A percentile compares a stretch with the other conserved stretches of the same genome.
Evolutionary conservation across 2,329 filamentous ascomycete genomes (phyloP).

Genomic region (Venturia effusa): DNA sequence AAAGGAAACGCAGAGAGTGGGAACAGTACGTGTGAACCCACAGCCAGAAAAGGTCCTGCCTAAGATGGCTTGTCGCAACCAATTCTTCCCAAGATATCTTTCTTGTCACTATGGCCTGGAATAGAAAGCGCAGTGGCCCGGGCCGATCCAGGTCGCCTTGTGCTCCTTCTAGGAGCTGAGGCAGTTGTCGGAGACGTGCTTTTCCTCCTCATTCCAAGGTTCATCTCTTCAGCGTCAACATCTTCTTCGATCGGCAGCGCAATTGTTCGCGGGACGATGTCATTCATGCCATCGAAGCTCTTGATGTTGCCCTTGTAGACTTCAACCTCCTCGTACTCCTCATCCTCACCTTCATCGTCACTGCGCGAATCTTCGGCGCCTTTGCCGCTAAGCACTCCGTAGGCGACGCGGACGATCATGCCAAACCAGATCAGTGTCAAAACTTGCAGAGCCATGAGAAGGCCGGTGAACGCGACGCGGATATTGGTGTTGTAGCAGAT

Average conservation of each 20-base stretch:
- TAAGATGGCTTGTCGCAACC: conserved; percentile 61
- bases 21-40: not conserved
- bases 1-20: not conserved
- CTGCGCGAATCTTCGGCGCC: conserved; percentile 78
- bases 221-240: conserved; percentile 57
- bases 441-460: conserved; percentile 67
- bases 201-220: conserved; percentile 42
- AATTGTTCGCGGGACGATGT: not conserved
- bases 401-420: conserved; percentile 76
- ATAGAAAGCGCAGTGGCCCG: conserved; percentile 46
- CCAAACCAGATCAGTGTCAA: conserved; percentile 81
- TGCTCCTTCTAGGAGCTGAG: conserved; percentile 17
- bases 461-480: conserved; percentile 63
- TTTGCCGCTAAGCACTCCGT: conserved; percentile 65
- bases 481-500: conserved; percentile 73
- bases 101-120: conserved; percentile 61
- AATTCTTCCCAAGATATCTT: conserved; percentile 71
- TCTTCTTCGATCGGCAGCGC: conserved; percentile 53
- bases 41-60: not conserved
- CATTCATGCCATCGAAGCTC: conserved; percentile 17
- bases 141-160: conserved; percentile 26
- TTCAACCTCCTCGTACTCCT: conserved; percentile 22
- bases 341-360: conserved; percentile 66
- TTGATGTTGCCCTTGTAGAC: conserved; percentile 21
- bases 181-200: not conserved